phyloP scores from a whole-genome alignment of 208 protist species.

The Leishmania arabica region DNA sequence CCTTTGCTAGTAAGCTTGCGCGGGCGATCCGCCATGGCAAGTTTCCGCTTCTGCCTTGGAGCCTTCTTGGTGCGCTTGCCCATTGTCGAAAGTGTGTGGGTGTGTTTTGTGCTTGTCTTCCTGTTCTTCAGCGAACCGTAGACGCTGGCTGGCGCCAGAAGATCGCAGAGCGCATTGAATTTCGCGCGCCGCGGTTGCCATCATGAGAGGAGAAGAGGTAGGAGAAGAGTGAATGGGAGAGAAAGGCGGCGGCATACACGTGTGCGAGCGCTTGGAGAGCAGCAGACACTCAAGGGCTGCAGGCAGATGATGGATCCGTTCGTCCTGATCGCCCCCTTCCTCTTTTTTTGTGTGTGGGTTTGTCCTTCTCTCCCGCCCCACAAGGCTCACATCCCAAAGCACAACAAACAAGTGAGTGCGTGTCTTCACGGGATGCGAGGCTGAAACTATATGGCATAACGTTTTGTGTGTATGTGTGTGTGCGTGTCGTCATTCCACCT shows the following conservation, averaged over 20 bases:
- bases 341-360: neutral
- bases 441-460: neutral
- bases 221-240: conserved; percentile 11
- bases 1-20: conserved; percentile 83
- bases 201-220: neutral
- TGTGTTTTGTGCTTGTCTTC: neutral
- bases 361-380: neutral
- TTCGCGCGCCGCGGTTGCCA: neutral
- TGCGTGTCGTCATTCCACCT: neutral
- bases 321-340: neutral
- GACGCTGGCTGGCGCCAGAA: neutral
- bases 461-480: neutral
- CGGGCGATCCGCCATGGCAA: conserved; percentile 73
- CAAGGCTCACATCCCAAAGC: neutral
- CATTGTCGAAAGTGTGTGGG: conserved; percentile 41
- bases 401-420: neutral
- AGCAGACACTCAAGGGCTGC: neutral
- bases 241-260: neutral
- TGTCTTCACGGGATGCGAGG: neutral
- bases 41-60: conserved; percentile 85
- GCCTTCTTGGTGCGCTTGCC: conserved; percentile 82
- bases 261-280: neutral
- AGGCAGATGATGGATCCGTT: neutral
- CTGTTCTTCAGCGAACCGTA: neutral
- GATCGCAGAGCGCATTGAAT: neutral